Evolutionary conservation across 2,329 filamentous ascomycete species (phyloP).

Genomic region (Chaetomiaceae sp.): DNA sequence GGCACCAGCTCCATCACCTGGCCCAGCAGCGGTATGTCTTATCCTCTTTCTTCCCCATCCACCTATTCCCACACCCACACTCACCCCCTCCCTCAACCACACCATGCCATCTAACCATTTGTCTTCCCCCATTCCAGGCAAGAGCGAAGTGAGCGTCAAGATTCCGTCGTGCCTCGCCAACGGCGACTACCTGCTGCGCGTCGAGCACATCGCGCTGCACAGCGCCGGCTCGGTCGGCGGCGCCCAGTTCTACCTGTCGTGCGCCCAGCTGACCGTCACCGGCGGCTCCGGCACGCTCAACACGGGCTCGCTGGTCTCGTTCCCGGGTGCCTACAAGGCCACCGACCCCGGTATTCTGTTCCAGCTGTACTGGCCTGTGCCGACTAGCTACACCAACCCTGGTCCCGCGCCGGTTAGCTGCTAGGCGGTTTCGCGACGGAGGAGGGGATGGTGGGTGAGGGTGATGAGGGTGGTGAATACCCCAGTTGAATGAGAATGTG

Average conservation of each 20-base stretch:
- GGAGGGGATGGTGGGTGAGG: not conserved
- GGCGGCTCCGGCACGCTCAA: constrained; percentile 24
- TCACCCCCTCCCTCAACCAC: not conserved
- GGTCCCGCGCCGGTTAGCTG: constrained; percentile 21
- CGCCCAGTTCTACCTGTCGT: constrained; percentile 32
- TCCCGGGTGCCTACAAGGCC: constrained; percentile 28
- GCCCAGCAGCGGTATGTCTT: constrained; percentile 31
- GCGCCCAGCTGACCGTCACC: constrained; percentile 27
- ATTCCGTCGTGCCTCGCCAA: constrained; percentile 30
- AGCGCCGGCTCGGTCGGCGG: constrained; percentile 27
- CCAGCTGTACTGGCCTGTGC: constrained; percentile 23
- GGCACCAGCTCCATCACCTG: constrained; percentile 32
- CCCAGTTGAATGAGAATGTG: too few relatives aligned
- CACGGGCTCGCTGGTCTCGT: constrained; percentile 23
- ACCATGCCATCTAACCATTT: too few relatives aligned
- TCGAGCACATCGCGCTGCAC: constrained; percentile 34
- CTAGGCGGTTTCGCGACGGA: constrained; percentile 1
- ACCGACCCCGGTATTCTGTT: constrained; percentile 27
- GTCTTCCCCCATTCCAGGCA: constrained; percentile 19
- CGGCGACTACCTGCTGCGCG: constrained; percentile 34
- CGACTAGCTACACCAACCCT: constrained; percentile 23
- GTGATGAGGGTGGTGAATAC: not conserved
- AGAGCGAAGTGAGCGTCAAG: constrained; percentile 23
- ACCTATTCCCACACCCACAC: not conserved
- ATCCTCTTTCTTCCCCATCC: not conserved